Evolutionary conservation across 1,139 yeast species (phyloP).

Genomic region (Kodamaea sp.): DNA sequence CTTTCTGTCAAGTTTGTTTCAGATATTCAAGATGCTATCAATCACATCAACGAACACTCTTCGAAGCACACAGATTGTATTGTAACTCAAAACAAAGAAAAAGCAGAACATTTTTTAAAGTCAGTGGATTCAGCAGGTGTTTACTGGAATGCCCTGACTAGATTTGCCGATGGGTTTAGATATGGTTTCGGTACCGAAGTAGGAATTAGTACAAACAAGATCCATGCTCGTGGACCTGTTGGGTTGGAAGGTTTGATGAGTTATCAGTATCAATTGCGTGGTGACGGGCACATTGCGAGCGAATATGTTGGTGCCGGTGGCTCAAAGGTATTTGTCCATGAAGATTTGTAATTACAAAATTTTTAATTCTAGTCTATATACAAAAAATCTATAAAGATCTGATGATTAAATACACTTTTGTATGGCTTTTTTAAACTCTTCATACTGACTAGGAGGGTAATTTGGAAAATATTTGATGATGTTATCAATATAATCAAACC

Average conservation of each 20-base stretch:
- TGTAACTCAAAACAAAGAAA: slow-evolving; percentile 64
- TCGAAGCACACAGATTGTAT: slow-evolving; percentile 96
- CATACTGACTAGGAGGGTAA: slow-evolving; percentile 39
- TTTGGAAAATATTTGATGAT: slow-evolving; percentile 38
- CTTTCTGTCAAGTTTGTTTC: slow-evolving; percentile 66
- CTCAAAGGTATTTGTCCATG: slow-evolving; percentile 69
- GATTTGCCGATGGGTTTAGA: slow-evolving; percentile 98
- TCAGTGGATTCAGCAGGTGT: slow-evolving; percentile 95
- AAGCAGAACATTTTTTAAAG: slow-evolving; percentile 73
- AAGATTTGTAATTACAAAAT: slow-evolving; percentile 41
- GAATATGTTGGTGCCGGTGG: slow-evolving; percentile 96
- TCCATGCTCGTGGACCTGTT: slow-evolving; percentile 98
- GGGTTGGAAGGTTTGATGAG: slow-evolving; percentile 96
- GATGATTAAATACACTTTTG: too few relatives aligned
- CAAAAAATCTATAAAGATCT: too few relatives aligned
- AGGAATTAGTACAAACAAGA: slow-evolving; percentile 93
- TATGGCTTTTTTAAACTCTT: slow-evolving; percentile 23
- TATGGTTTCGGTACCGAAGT: slow-evolving; percentile 99
- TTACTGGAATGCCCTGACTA: slow-evolving; percentile 96
- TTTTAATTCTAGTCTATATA: too few relatives aligned
- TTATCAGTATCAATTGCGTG: slow-evolving; percentile 89
- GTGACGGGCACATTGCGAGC: slow-evolving; percentile 87
- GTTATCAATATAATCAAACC: slow-evolving; percentile 20
- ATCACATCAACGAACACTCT: slow-evolving; percentile 84
- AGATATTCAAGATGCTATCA: slow-evolving; percentile 64